phyloP scores from a whole-genome alignment of 805 yeast genomes.

The Cyberlindnera maclurae region DNA sequence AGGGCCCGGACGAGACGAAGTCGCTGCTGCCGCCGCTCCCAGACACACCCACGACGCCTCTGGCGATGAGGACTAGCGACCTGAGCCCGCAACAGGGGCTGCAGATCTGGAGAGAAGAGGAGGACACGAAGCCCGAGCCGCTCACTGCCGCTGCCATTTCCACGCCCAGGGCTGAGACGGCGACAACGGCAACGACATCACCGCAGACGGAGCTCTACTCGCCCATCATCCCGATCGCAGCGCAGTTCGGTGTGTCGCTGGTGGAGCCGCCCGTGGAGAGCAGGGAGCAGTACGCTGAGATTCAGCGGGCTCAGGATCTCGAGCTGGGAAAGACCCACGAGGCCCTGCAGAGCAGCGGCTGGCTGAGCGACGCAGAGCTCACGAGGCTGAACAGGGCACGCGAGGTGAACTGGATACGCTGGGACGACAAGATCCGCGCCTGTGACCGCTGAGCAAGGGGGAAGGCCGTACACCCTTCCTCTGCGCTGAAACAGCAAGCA shows the following conservation, averaged over 20 bases:
- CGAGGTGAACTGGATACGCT: conserved; percentile 17
- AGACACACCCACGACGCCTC: conserved; percentile 4
- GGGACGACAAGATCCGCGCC: conserved; percentile 16
- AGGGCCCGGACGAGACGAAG: conserved; percentile 13
- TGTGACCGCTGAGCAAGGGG: too few relatives aligned
- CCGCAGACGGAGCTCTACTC: conserved; percentile 8
- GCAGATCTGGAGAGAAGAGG: background rate
- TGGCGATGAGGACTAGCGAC: too few relatives aligned
- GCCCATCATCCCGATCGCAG: conserved; percentile 20
- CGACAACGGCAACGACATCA: background rate
- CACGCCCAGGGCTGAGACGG: background rate
- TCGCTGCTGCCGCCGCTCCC: conserved; percentile 18
- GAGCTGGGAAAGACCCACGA: conserved; percentile 17
- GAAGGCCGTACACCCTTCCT: too few relatives aligned
- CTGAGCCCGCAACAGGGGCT: background rate
- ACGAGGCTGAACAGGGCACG: conserved; percentile 14
- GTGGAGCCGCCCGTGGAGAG: conserved; percentile 10
- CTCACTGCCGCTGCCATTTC: too few relatives aligned
- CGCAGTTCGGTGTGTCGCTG: conserved; percentile 19
- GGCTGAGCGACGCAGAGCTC: conserved; percentile 20
- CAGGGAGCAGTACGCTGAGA: background rate
- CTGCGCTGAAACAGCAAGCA: too few relatives aligned
- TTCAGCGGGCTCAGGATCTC: conserved; percentile 13
- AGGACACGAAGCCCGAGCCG: background rate
- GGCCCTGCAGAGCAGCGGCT: conserved; percentile 18